Evolutionary conservation across 805 yeast species (phyloP), one percentile per base, ranked within the genome.

Genomic region (Ogataea pini): DNA sequence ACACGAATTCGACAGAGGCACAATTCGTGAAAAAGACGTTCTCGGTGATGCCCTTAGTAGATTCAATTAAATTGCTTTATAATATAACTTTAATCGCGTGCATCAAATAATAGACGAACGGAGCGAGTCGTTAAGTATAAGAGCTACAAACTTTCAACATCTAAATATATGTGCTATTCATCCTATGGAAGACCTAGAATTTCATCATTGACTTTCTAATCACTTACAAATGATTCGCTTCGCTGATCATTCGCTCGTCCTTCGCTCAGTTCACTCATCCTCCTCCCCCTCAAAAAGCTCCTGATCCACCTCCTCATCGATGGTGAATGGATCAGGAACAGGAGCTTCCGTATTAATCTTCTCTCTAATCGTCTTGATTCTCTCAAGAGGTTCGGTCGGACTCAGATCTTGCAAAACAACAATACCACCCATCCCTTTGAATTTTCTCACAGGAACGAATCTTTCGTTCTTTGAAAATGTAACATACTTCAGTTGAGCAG

Each of bases 341-440:
- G 86, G 95, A 17, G 90, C 96, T 65, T 80, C 89, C 16, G 83
- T 80, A 58, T 80, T 77, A 61, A 78, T 82, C 64, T 77, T 72
- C 67, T 90, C 95, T 68, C 96, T 85, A 20, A 89, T 84, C 0
- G 97, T 92, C 69, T 84, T 86, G 64, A 91, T 86, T 51, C 78
- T 69, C 50, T 82, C 86, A 27, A 78, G 70, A 20, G 84, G 80
- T 59, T 82, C 83, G 1, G 67, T 76, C 7, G 89, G 85, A 44
- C 68, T 70, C 40, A 77, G 76, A 65, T 89, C 96, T 40, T 76
- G 72, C 54, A 89, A 71, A 7, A 89, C 83, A 46, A 89, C 80
- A 42, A 89, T 81, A 44, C 96, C 96, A 37, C 82, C 71, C 70
- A 68, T 50, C 63, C 88, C 79, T 72, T 72, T 83, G 64, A 81